A percentile compares a stretch with the other conserved stretches of the same genome.
These are phyloP conservation scores for Pleurotus pulmonarius DNA, from an alignment of 768 basidiomycete genomes.

Conservation along the genomic window DNA sequence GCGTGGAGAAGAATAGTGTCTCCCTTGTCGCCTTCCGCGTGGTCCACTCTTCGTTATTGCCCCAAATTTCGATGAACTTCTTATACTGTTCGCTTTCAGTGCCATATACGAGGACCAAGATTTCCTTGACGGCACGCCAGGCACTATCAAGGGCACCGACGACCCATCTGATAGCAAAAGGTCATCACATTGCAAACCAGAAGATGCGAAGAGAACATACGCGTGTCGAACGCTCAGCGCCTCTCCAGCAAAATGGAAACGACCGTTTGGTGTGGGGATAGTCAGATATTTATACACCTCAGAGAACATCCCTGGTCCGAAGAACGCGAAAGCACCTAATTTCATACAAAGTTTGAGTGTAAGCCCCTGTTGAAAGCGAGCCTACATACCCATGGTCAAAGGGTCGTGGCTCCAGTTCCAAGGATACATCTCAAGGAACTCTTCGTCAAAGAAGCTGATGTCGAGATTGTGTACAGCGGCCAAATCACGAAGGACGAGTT, in stretches of 20 bases:
- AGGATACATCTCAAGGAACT: constrained; percentile 19
- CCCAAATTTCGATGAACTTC: background rate
- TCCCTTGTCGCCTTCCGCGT: background rate
- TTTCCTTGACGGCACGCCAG: constrained; percentile 27
- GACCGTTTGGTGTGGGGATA: constrained; percentile 20
- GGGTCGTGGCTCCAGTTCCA: constrained; percentile 32
- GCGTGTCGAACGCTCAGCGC: constrained; percentile 33
- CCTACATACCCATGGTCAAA: constrained; percentile 33
- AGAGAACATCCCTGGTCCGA: constrained; percentile 35
- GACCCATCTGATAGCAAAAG: constrained; percentile 27
- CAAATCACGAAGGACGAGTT: constrained; percentile 26
- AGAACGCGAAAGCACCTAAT: constrained; percentile 35
- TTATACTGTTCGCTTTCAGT: background rate
- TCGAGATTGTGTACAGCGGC: constrained; percentile 22
- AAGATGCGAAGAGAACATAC: constrained; percentile 8
- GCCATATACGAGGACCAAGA: background rate
- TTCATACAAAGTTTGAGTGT: background rate
- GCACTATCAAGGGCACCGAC: constrained; percentile 34
- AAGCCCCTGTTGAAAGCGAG: too few species aligned
- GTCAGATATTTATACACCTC: constrained; percentile 27
- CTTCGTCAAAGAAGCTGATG: constrained; percentile 12
- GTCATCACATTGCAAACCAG: too few species aligned
- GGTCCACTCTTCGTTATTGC: constrained; percentile 4
- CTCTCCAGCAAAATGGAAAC: constrained; percentile 35
- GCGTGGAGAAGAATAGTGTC: background rate